Evolutionary conservation across 2,329 filamentous ascomycete genomes (phyloP).

Genomic region (Calonectria crousiana): DNA sequence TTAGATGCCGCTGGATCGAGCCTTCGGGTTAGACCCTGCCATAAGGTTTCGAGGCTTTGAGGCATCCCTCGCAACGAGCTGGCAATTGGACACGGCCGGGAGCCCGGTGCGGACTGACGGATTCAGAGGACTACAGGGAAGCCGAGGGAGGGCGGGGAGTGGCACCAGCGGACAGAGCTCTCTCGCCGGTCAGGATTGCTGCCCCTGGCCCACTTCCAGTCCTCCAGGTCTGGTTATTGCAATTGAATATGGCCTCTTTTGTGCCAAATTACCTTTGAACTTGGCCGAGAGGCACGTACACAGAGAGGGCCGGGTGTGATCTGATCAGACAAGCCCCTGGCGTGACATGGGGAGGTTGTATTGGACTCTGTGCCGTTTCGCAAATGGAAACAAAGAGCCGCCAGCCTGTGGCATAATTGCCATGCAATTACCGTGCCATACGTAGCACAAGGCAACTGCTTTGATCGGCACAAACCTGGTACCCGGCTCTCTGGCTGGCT

Average conservation of each 20-base stretch:
- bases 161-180: background rate
- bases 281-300: background rate
- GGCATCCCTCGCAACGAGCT: background rate
- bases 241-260: slow-evolving; percentile 20
- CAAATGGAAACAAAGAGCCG: slow-evolving; percentile 5
- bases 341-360: background rate
- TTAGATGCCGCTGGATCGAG: slow-evolving; percentile 2
- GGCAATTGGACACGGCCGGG: background rate
- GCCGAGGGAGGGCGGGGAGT: background rate
- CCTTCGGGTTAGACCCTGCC: background rate
- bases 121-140: background rate
- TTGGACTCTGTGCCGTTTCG: background rate
- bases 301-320: background rate
- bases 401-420: background rate
- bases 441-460: background rate
- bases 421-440: background rate
- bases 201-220: slow-evolving; percentile 24
- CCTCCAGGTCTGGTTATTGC: slow-evolving; percentile 12
- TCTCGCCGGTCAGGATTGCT: background rate
- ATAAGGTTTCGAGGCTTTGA: background rate
- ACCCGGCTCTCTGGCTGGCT: background rate
- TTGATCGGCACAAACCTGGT: slow-evolving; percentile 3
- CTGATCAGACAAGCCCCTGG: slow-evolving; percentile 1
- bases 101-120: background rate
- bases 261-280: background rate